phyloP scores from a whole-genome alignment of 73 alveolate genomes.

The Paramecium caudatum region DNA sequence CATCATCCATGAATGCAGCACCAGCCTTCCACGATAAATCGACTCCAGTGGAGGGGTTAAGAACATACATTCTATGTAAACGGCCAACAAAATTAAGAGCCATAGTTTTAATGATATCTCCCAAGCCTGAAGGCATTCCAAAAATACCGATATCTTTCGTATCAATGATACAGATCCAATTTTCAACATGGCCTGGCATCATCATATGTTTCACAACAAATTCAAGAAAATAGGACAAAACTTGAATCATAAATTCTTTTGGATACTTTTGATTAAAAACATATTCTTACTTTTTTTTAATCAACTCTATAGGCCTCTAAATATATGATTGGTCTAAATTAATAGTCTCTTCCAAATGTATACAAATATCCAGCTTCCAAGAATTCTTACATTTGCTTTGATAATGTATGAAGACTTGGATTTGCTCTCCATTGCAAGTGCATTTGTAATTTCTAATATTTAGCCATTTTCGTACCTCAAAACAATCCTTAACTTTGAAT shows the following conservation, averaged over 20 bases:
- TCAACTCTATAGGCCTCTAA: constrained; percentile 43
- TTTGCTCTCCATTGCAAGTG: constrained; percentile 47
- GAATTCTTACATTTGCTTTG: constrained; percentile 17
- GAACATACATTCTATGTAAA: constrained; percentile 56
- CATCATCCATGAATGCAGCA: constrained; percentile 71
- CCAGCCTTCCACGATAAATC: constrained; percentile 52
- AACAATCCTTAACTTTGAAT: constrained; percentile 28
- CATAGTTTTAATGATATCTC: constrained; percentile 58
- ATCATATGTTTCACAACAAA: constrained; percentile 50
- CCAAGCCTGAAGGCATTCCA: constrained; percentile 48
- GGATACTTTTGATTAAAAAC: not conserved
- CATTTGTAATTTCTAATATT: not conserved
- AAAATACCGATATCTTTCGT: constrained; percentile 48
- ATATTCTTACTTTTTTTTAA: not conserved
- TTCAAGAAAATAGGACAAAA: constrained; percentile 38
- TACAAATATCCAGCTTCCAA: constrained; percentile 18
- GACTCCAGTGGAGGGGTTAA: constrained; percentile 63
- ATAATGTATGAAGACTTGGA: not conserved
- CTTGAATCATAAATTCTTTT: constrained; percentile 39
- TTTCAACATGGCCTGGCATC: constrained; percentile 64
- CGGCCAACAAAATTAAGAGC: constrained; percentile 57
- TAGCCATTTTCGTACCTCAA: not conserved
- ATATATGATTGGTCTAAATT: constrained; percentile 63
- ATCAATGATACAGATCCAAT: constrained; percentile 52
- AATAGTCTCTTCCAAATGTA: constrained; percentile 61